Conservation (phyloP, 139 green algal genomes). For the Chlorella sp. region DNA sequence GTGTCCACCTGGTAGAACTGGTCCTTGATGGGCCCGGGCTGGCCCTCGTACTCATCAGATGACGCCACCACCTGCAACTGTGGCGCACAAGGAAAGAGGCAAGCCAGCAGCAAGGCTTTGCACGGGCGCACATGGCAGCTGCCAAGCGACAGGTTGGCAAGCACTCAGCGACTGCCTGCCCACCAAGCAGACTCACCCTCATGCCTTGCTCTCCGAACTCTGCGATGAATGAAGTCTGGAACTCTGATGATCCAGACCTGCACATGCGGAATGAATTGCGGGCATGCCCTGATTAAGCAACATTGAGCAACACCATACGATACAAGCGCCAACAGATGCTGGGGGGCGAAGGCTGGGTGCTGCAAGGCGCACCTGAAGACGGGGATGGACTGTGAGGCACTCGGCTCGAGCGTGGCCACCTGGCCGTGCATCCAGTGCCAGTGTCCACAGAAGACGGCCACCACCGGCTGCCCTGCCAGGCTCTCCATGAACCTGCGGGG, state of each 20-base stretch:
- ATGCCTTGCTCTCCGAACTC: not conserved
- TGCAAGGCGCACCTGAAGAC: not conserved
- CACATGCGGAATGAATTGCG: not conserved
- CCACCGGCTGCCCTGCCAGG: not conserved
- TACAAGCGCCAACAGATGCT: too few species aligned
- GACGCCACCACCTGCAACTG: not conserved
- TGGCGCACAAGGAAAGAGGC: not conserved
- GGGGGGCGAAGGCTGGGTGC: too few species aligned
- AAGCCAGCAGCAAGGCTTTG: too few species aligned
- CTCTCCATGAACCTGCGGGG: not conserved
- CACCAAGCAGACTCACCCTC: too few species aligned
- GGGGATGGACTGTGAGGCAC: not conserved
- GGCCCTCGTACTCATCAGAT: not conserved
- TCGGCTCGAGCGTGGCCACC: not conserved
- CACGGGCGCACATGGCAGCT: too few species aligned
- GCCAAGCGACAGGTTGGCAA: too few species aligned
- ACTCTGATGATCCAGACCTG: not conserved
- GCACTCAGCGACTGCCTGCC: too few species aligned
- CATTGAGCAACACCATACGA: too few species aligned
- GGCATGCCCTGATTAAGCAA: too few species aligned
- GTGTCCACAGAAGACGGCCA: not conserved
- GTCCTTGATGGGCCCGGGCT: not conserved
- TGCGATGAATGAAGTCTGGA: not conserved
- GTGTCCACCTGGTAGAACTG: not conserved
- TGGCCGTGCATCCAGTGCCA: not conserved